phyloP scores from a whole-genome alignment of 192 early-diverging fungal genomes.

The Coemansia erecta region DNA sequence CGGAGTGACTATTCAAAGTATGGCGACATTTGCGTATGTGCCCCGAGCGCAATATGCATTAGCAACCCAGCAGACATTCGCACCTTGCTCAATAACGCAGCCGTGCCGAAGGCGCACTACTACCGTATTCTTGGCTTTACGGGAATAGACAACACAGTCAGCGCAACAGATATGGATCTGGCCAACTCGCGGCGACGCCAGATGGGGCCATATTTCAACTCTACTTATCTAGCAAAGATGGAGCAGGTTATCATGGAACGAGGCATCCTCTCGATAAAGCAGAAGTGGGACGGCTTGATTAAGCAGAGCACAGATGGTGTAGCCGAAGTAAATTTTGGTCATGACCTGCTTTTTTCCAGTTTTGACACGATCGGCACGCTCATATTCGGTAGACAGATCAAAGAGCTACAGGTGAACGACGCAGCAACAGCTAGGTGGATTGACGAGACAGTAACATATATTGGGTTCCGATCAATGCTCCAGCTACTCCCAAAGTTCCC shows the following conservation, averaged over 20 bases:
- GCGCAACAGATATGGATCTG: conserved; percentile 33
- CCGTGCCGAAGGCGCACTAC: conserved; percentile 24
- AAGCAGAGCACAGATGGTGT: conserved; percentile 12
- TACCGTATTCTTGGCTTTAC: conserved; percentile 43
- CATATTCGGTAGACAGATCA: conserved; percentile 36
- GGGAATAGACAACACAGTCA: conserved; percentile 44
- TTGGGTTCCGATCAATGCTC: conserved; percentile 38
- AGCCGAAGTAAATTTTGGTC: conserved; percentile 41
- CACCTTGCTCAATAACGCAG: conserved; percentile 17
- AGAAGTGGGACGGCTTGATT: conserved; percentile 35
- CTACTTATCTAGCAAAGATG: conserved; percentile 33
- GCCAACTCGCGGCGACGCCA: conserved; percentile 39
- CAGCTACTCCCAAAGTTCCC: conserved; percentile 30
- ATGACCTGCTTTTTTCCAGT: conserved; percentile 38
- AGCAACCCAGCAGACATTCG: conserved; percentile 36
- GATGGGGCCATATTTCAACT: conserved; percentile 42
- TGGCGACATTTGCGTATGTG: conserved; percentile 31
- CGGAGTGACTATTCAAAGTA: conserved; percentile 22
- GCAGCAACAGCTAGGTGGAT: conserved; percentile 33
- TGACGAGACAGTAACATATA: conserved; percentile 30
- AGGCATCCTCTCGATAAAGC: conserved; percentile 29
- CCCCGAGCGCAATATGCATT: conserved; percentile 22
- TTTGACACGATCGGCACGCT: conserved; percentile 48
- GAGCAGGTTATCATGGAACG: conserved; percentile 43
- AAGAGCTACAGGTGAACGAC: conserved; percentile 26